Base-by-base conservation (phyloP, 345 rosid genomes). In the Leavenworthia alabamica region DNA sequence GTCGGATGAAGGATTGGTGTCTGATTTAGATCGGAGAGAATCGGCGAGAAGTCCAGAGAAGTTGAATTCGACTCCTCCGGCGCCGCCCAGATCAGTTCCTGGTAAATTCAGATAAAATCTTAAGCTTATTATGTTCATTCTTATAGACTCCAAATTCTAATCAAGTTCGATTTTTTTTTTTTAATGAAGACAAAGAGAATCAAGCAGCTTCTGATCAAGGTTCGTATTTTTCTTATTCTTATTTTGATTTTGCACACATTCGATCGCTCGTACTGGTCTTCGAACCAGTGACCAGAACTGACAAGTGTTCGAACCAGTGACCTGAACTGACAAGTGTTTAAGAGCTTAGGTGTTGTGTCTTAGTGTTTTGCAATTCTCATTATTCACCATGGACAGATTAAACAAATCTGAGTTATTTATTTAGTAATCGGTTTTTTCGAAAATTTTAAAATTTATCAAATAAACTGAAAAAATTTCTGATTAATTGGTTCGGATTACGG, bases 1-100 rank as follows among this genome's bases (percentile, higher is more conserved):
- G 19, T 16, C 54, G 24, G 56, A 51, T 16, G 98, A 86, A 24
- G 84, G 85, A 1, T 52, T 87, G 75, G 81, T 93, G 67, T 80
- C 96, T 1, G 91, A 83, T 60, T 79, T 80, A 11, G 92, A 88
- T 59, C 82, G 75, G 73, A 90, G 86, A 43, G 88, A 86, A 6
- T 67, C 54, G 8, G 82, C 20, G 11, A 75, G 64, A n/a, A 80
- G 84, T 58, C 76, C 78, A 4, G 80, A 60, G 9, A 78, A 76
- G 71, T 62, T 77, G 45, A 58, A 77, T 19, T 71, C 80, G 6
- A 71, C 78, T 71, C 73, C n/a, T n/a, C n/a, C n/a, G n/a, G n/a
- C 83, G 13, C 62, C 70, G 4, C 49, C 76, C 3, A 50, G 56
- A 28, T 78, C 80, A 14, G 66, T 79, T 55, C 75, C 83, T 32